A percentile compares a stretch with the other conserved stretches of the same genome.
phyloP scores from a whole-genome alignment of 805 yeast species.

The Teunomyces pallodes region DNA sequence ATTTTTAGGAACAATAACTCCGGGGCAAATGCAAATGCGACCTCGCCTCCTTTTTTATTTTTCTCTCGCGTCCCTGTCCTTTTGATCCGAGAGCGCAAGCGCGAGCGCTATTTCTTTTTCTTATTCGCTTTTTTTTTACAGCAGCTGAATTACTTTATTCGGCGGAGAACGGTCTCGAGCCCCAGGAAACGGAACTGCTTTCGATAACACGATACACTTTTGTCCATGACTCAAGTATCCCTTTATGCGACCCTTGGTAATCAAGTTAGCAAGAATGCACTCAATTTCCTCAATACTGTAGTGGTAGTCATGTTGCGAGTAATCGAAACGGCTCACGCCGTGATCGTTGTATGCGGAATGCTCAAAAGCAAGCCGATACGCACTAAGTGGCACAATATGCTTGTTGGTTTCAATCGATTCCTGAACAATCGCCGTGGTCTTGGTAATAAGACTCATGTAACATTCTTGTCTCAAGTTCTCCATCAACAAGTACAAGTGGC shows the following conservation, averaged over 20 bases:
- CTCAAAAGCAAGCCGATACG: constrained; percentile 45
- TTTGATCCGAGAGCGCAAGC: no score
- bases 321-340: neutral
- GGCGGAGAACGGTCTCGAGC: neutral
- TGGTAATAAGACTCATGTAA: constrained; percentile 49
- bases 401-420: constrained; percentile 25
- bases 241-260: constrained; percentile 58
- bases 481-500: constrained; percentile 59
- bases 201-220: constrained; percentile 71
- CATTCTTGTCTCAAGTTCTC: constrained; percentile 52
- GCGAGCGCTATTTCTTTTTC: neutral
- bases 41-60: neutral
- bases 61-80: no score
- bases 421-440: constrained; percentile 21
- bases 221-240: constrained; percentile 82
- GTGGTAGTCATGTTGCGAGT: constrained; percentile 3
- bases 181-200: constrained; percentile 67
- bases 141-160: neutral
- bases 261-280: constrained; percentile 64
- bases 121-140: neutral
- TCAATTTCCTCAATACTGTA: constrained; percentile 54
- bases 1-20: neutral
- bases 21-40: neutral
- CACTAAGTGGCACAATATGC: constrained; percentile 40
- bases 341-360: constrained; percentile 15